Conservation (phyloP, 1,284 basidiomycete species). For the Sanguinoderma infundibulare region DNA sequence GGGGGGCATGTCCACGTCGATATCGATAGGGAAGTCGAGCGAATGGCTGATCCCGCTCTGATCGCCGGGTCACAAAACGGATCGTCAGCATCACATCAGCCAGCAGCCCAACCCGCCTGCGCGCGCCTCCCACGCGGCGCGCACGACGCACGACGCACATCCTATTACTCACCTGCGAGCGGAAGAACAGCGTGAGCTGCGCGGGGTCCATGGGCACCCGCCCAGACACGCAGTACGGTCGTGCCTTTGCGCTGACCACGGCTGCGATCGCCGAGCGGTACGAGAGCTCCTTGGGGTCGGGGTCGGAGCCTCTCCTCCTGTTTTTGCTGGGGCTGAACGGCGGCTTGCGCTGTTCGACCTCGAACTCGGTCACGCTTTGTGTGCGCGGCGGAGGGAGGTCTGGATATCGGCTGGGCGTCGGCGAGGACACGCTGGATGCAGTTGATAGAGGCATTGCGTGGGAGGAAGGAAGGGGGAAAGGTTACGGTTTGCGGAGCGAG, state of each 20-base stretch:
- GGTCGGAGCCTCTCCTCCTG: conserved; percentile 34
- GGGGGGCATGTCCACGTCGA: conserved; percentile 74
- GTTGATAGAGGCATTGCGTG: conserved; percentile 30
- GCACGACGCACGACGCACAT: conserved; percentile 30
- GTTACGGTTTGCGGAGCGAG: neutral
- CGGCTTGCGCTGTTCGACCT: conserved; percentile 56
- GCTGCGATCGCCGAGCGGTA: conserved; percentile 60
- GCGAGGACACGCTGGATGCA: conserved; percentile 33
- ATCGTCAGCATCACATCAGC: conserved; percentile 1
- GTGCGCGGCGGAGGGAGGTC: conserved; percentile 38
- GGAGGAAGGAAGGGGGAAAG: conserved; percentile 1
- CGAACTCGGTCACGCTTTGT: conserved; percentile 42
- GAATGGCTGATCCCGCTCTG: conserved; percentile 81
- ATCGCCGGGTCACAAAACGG: conserved; percentile 1
- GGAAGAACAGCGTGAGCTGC: conserved; percentile 74
- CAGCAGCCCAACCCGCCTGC: conserved; percentile 2
- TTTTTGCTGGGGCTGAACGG: conserved; percentile 30
- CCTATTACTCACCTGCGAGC: conserved; percentile 78
- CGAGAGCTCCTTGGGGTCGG: conserved; percentile 54
- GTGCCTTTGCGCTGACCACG: conserved; percentile 61
- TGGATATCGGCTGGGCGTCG: conserved; percentile 34
- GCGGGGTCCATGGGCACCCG: conserved; percentile 73
- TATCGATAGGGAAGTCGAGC: conserved; percentile 79
- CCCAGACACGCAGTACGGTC: conserved; percentile 69
- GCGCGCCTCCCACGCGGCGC: neutral